Evolutionary conservation across 225 moss, liverwort and hornwort species (phyloP), one percentile per base, ranked within the genome.

Genomic region (Climacium dendroides): DNA sequence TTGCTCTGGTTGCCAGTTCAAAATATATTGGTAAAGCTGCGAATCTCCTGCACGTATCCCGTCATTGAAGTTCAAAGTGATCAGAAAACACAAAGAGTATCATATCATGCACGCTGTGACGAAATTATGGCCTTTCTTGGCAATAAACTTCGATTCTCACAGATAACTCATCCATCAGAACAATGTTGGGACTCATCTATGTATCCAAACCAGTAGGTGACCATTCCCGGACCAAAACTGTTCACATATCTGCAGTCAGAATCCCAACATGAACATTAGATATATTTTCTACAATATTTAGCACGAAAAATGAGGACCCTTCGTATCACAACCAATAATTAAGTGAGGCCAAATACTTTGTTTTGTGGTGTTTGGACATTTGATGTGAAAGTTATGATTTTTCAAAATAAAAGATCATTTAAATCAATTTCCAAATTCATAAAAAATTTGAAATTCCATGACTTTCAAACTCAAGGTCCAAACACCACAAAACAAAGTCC

Each of bases 181-280:
- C 89, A 89, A 92, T 87, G 67, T 95, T 91, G 19, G 80, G 87
- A 74, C 92, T 95, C 93, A 55, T 93, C 92, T 70, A 90, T 90
- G 34, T 74, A 94, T 45, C 94, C 94, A 73, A 92, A 94, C 90
- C 90, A 92, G 79, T 90, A 91, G 79, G 89, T 88, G 39, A 92
- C 92, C 92, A 92, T 93, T 74, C 95, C 90, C 35, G 95, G 92
- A 77, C 89, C 94, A 92, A 90, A 95, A 85, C 90, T 93, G 89
- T 90, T 95, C 80, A 91, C 93, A 85, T 95, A 91, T 88, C 92
- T 95, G 94, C 87, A 90, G 57, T 80, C 86, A 80, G 28, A 79
- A 69, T 73, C 48, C 87, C 58, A 41, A 24, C 65, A 74, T 41
- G 60, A 83, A 78, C 25, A 60, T 86, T 20, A 85, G 85, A n/a